phyloP scores from a whole-genome alignment of 2,329 filamentous ascomycete genomes.

The Fusarium solani-melongenae region DNA sequence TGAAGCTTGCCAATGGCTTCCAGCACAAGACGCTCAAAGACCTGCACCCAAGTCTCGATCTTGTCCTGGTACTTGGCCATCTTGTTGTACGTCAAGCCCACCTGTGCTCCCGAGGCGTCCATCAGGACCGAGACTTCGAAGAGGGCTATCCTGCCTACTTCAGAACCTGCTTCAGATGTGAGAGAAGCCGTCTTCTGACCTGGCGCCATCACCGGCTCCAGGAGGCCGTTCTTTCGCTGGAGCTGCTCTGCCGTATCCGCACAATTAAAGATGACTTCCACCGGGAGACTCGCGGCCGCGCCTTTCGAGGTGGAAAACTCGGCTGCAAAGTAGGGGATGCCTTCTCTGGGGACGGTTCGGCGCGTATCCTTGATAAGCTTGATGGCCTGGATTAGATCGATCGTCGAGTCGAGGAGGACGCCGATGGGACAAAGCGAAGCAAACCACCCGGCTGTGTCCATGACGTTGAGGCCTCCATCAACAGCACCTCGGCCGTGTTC shows the following conservation, averaged over 20 bases:
- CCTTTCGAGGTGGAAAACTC: slow-evolving; percentile 52
- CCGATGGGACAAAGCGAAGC: slow-evolving; percentile 66
- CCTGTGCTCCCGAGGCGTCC: slow-evolving; percentile 54
- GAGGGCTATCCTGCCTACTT: slow-evolving; percentile 60
- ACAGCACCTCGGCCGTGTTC: slow-evolving; percentile 60
- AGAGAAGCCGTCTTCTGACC: slow-evolving; percentile 52
- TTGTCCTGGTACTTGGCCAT: slow-evolving; percentile 54
- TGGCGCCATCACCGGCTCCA: slow-evolving; percentile 58
- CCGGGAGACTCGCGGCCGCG: slow-evolving; percentile 55
- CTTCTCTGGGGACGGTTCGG: slow-evolving; percentile 55
- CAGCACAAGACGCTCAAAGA: slow-evolving; percentile 58
- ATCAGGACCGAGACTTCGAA: slow-evolving; percentile 63
- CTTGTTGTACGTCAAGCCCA: slow-evolving; percentile 59
- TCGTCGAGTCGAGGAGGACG: slow-evolving; percentile 54
- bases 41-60: slow-evolving; percentile 59
- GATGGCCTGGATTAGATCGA: slow-evolving; percentile 63
- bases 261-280: slow-evolving; percentile 70
- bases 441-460: slow-evolving; percentile 70
- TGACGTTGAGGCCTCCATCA: slow-evolving; percentile 61
- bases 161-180: slow-evolving; percentile 57
- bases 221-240: slow-evolving; percentile 59
- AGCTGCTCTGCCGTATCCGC: slow-evolving; percentile 62
- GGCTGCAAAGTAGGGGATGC: slow-evolving; percentile 62
- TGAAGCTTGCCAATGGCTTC: slow-evolving; percentile 57
- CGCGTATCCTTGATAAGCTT: slow-evolving; percentile 65